Evolutionary conservation across 345 rosid genomes (phyloP).

Genomic region (Sonneratia caseolaris): DNA sequence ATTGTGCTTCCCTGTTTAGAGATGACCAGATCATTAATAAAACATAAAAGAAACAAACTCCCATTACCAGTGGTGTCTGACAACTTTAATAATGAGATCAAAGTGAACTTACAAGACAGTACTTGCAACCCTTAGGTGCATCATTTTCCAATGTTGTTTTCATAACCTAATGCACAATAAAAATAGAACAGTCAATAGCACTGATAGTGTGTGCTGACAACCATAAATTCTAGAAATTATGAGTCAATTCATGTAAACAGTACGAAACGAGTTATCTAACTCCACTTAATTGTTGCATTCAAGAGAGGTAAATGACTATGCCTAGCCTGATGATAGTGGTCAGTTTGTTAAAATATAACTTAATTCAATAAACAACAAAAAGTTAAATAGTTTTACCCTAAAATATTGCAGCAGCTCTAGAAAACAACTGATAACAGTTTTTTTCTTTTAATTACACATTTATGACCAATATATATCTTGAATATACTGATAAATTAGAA

Average conservation of each 20-base stretch:
- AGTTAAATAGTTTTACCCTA: too few species aligned
- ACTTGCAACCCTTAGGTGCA: constrained; percentile 48
- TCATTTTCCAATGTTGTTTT: constrained; percentile 18
- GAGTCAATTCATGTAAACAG: too few species aligned
- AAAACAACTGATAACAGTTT: too few species aligned
- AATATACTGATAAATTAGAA: neutral
- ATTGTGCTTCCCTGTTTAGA: constrained; percentile 25
- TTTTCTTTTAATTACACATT: neutral
- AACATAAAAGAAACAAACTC: neutral
- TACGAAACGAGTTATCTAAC: neutral
- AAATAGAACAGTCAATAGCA: constrained; percentile 7
- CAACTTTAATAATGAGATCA: neutral
- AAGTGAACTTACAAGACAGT: constrained; percentile 57
- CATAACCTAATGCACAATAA: constrained; percentile 30
- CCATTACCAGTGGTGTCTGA: neutral
- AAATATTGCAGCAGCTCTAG: too few species aligned
- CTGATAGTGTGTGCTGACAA: too few species aligned
- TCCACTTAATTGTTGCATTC: neutral
- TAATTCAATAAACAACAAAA: too few species aligned
- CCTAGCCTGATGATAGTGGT: too few species aligned
- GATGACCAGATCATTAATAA: neutral
- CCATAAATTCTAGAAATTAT: too few species aligned
- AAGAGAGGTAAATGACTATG: neutral
- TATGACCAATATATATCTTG: neutral
- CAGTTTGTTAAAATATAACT: too few species aligned